Conservation (phyloP, 257 asterid genomes). For the Solanum pennellii region DNA sequence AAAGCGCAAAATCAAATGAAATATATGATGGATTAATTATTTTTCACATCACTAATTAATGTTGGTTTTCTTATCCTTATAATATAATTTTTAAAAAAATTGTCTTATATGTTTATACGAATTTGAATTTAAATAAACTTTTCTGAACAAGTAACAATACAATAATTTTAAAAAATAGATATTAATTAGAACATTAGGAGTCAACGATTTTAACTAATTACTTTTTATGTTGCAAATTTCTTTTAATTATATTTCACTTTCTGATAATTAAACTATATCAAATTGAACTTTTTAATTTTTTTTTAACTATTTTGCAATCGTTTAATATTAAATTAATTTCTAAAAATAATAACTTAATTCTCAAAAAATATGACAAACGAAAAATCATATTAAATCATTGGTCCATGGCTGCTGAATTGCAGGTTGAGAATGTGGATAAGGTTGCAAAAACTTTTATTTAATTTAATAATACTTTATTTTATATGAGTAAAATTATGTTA, state of each 20-base stretch:
- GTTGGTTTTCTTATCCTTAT: not conserved
- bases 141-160: too few species aligned
- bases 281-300: not conserved
- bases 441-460: not conserved
- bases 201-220: too few species aligned
- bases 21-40: too few species aligned
- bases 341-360: too few species aligned
- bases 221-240: not conserved
- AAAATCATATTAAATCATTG: too few species aligned
- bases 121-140: too few species aligned
- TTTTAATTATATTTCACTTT: not conserved
- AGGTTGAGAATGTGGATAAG: not conserved
- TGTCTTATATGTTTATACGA: too few species aligned
- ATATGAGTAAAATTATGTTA: not conserved
- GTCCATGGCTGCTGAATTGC: not conserved
- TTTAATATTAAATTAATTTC: too few species aligned
- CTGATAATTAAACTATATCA: not conserved
- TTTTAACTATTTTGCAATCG: not conserved
- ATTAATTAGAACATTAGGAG: not conserved
- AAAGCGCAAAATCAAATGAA: too few species aligned
- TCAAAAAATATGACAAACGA: not conserved
- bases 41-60: not conserved
- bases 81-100: accelerated
- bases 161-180: too few species aligned
- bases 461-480: not conserved